Percentiles rank a stretch among this genome's conserved stretches.
Conservation (phyloP, 805 yeast species). For the Cephaloascus fragrans region DNA sequence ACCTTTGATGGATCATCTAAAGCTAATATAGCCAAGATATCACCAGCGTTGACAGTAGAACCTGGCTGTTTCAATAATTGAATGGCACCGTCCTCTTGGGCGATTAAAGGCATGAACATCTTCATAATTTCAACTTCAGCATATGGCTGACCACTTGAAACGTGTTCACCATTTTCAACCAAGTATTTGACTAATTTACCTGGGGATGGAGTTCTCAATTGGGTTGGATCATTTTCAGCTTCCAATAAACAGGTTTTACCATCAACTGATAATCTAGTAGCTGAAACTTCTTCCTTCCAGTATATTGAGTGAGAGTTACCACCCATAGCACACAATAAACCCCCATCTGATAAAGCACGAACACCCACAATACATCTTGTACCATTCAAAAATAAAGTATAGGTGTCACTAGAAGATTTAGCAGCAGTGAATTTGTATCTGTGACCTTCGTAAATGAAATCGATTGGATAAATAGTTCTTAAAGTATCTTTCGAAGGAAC, state of each 20-base stretch:
- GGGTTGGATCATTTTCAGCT: conserved; percentile 97
- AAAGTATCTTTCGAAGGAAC: conserved; percentile 76
- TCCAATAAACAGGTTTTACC: conserved; percentile 91
- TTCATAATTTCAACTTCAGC: conserved; percentile 99
- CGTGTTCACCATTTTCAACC: conserved; percentile 93
- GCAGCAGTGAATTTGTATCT: conserved; percentile 95
- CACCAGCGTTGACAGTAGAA: conserved; percentile 94
- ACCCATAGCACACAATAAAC: conserved; percentile 75
- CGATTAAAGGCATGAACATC: conserved; percentile 96
- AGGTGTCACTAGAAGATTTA: conserved; percentile 75
- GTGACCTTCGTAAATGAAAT: conserved; percentile 89
- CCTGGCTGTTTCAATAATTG: conserved; percentile 97
- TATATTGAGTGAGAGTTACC: conserved; percentile 93
- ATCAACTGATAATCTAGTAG: conserved; percentile 91
- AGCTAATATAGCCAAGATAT: conserved; percentile 87
- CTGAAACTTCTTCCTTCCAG: conserved; percentile 96
- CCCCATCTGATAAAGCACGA: conserved; percentile 89
- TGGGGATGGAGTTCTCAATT: conserved; percentile 96
- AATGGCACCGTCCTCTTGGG: conserved; percentile 87
- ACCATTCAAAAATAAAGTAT: conserved; percentile 89
- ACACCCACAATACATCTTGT: conserved; percentile 83
- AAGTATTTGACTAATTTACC: conserved; percentile 92
- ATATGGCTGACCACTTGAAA: conserved; percentile 82
- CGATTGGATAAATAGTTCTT: conserved; percentile 85
- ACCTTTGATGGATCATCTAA: conserved; percentile 96